Evolutionary conservation across 2,329 filamentous ascomycete species (phyloP), one percentile per base, ranked within the genome.

Genomic region (Tolypocladium pustulatum): DNA sequence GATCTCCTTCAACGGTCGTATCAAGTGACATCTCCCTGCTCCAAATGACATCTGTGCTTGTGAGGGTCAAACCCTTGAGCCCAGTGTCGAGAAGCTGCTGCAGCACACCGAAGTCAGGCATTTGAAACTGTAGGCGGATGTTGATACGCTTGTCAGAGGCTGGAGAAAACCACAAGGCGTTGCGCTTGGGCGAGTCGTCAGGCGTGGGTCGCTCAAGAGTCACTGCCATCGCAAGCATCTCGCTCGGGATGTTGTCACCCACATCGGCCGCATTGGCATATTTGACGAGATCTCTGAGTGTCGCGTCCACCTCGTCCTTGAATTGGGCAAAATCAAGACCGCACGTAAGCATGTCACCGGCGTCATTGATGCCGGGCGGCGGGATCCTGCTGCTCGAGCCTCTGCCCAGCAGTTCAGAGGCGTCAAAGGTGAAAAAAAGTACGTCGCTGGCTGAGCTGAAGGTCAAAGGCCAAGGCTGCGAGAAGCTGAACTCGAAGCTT

Each of bases 141-240:
- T 32, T 55, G 20, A 36, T 51, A 2, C 43, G 59, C 57, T 27
- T 40, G 32, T 55, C 49, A 1, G 30, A n/a, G 17, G 1, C 17
- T 17, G 59, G 59, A 1, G 43, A 25, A 54, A 55, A 57, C 59
- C 59, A 61, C 22, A 61, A 12, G 13, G 59, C 59, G 20, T 59
- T 59, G n/a, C 57, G 32, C 22, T 57, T 61, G 1, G 58, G 58
- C 17, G 1, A n/a, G 17, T 20, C 22, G 6, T 3, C 27, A 10
- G 56, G 25, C 5, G 25, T 54, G 12, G 56, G 40, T 6, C 17
- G 51, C n/a, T n/a, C 27, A 32, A 61, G 57, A 8, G n/a, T 52
- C 22, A 57, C 57, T 2, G 6, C 4, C 12, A 55, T 17, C 4
- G 38, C 55, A 2, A 41, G 36, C 22, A 61, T n/a, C 0, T 12